These are phyloP conservation scores for Anastatica hierochuntica DNA, from an alignment of 345 rosid genomes.

Conservation along the genomic window DNA sequence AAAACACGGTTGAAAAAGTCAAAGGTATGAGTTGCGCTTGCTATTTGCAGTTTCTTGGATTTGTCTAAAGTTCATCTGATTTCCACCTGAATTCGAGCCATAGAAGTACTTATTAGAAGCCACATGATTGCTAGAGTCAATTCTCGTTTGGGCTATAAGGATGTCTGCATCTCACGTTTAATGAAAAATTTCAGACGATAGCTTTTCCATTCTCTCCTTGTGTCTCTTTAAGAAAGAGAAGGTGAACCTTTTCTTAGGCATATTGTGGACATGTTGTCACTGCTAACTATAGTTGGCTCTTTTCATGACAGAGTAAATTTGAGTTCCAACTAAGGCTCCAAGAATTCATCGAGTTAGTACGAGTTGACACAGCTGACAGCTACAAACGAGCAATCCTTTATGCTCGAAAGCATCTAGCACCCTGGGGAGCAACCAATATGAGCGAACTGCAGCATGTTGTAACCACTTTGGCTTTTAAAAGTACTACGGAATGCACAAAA, in stretches of 20 bases:
- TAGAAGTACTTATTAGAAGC: too few species aligned
- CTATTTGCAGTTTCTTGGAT: too few species aligned
- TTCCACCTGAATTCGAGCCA: too few species aligned
- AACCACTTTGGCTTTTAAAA: slow-evolving; percentile 81
- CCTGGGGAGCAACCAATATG: slow-evolving; percentile 85
- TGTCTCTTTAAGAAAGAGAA: neutral
- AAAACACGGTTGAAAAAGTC: slow-evolving; percentile 86
- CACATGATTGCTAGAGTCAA: too few species aligned
- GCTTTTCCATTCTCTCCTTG: neutral
- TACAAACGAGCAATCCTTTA: slow-evolving; percentile 63
- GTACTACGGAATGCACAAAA: slow-evolving; percentile 58
- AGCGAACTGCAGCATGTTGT: slow-evolving; percentile 72
- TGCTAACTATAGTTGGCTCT: neutral
- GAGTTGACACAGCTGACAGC: slow-evolving; percentile 66
- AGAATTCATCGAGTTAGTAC: slow-evolving; percentile 84
- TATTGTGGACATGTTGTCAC: too few species aligned
- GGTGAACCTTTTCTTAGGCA: neutral
- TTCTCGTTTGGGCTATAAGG: neutral
- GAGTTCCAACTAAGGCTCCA: slow-evolving; percentile 96
- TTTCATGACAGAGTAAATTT: slow-evolving; percentile 59
- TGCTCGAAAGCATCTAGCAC: slow-evolving; percentile 74
- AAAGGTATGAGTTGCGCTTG: slow-evolving; percentile 38
- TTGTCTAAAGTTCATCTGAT: too few species aligned
- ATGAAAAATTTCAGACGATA: neutral
- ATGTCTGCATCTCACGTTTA: neutral